phyloP scores from a whole-genome alignment of 305 asterid species.

The Fraxinus angustifolia region DNA sequence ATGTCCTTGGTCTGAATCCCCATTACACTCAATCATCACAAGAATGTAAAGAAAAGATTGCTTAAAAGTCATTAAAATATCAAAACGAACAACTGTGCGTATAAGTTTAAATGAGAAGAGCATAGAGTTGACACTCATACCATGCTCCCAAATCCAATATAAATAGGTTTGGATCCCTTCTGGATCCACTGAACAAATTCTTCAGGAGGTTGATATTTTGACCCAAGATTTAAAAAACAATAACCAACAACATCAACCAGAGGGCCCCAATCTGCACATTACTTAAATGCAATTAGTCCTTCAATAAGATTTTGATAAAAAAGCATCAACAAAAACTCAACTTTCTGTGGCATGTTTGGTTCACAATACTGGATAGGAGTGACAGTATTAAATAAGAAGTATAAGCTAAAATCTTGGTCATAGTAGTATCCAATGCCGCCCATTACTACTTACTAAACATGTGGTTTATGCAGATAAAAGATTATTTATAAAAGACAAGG shows the following conservation, averaged over 20 bases:
- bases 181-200: constrained; percentile 74
- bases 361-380: background rate
- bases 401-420: background rate
- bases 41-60: background rate
- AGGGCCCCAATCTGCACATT: constrained; percentile 87
- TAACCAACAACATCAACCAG: constrained; percentile 92
- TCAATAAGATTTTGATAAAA: constrained; percentile 2
- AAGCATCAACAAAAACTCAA: background rate
- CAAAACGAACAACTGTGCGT: background rate
- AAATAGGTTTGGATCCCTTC: constrained; percentile 68
- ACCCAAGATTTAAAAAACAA: constrained; percentile 76
- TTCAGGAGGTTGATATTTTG: constrained; percentile 66
- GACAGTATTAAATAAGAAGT: background rate
- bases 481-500: background rate
- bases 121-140: constrained; percentile 33
- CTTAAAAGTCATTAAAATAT: constrained; percentile 6
- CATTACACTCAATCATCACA: background rate
- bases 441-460: background rate
- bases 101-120: background rate
- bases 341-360: background rate
- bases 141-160: constrained; percentile 98
- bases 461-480: background rate
- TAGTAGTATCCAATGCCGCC: background rate
- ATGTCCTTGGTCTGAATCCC: background rate
- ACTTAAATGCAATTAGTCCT: constrained; percentile 21